Evolutionary conservation across 2,329 filamentous ascomycete genomes (phyloP).

Genomic region (Zopfia rhizophila): DNA sequence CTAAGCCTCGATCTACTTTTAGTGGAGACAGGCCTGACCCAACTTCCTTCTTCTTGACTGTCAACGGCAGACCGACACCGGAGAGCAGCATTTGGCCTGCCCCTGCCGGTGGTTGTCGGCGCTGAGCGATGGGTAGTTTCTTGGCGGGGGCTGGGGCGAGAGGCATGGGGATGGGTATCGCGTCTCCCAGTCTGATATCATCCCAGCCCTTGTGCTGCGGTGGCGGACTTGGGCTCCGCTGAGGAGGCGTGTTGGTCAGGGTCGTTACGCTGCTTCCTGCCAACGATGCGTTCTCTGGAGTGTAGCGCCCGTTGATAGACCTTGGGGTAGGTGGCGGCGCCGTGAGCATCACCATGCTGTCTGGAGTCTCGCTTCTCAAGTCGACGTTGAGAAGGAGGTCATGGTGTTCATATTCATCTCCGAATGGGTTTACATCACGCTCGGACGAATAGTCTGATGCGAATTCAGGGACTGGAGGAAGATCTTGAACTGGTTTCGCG

Average conservation of each 20-base stretch:
- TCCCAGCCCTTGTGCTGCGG: conserved; percentile 40
- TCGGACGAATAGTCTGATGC: too few species aligned
- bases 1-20: conserved; percentile 18
- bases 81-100: conserved; percentile 29
- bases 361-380: conserved; percentile 37
- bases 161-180: conserved; percentile 14
- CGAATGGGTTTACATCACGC: too few species aligned
- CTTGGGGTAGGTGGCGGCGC: conserved; percentile 35
- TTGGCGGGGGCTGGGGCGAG: conserved; percentile 19
- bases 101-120: conserved; percentile 28
- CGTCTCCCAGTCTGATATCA: conserved; percentile 35
- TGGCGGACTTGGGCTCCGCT: conserved; percentile 15
- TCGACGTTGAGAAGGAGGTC: conserved; percentile 43
- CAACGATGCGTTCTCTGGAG: conserved; percentile 4
- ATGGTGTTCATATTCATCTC: conserved; percentile 37
- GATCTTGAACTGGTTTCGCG: conserved; percentile 7
- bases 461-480: conserved; percentile 20
- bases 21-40: neutral
- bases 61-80: conserved; percentile 31
- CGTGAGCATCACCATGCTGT: conserved; percentile 34
- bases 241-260: conserved; percentile 5
- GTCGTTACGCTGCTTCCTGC: neutral
- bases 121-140: conserved; percentile 31
- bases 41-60: conserved; percentile 27
- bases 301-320: conserved; percentile 17